Evolutionary conservation across 257 asterid species (phyloP).

Genomic region (Rhazya stricta): DNA sequence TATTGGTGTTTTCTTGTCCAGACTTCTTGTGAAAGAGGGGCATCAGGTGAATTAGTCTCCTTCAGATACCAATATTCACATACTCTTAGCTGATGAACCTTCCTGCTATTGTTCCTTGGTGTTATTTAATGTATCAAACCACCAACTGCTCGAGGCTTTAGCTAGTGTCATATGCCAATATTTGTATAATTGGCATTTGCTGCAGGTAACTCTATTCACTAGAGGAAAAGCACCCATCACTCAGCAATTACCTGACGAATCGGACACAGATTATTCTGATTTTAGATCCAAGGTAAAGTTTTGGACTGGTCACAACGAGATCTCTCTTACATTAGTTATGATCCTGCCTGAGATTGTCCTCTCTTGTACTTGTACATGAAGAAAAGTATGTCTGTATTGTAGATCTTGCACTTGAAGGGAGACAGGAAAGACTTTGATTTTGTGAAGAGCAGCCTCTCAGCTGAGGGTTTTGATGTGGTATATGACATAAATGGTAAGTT

Average conservation of each 20-base stretch:
- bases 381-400: not conserved
- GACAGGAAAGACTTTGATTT: slow-evolving; percentile 85
- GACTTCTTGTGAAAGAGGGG: slow-evolving; percentile 95
- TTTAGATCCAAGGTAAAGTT: slow-evolving; percentile 63
- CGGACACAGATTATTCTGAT: slow-evolving; percentile 66
- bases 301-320: not conserved
- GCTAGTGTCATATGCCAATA: not conserved
- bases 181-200: not conserved
- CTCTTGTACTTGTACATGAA: not conserved
- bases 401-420: slow-evolving; percentile 93
- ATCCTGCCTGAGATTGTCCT: not conserved
- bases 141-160: not conserved
- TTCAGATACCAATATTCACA: not conserved
- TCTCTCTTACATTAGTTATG: not conserved
- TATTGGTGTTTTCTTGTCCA: slow-evolving; percentile 82
- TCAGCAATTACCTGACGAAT: slow-evolving; percentile 86
- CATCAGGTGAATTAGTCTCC: slow-evolving; percentile 54
- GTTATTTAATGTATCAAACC: not conserved
- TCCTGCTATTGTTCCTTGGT: not conserved
- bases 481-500: slow-evolving; percentile 87
- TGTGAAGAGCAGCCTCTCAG: slow-evolving; percentile 85
- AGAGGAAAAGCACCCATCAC: slow-evolving; percentile 96
- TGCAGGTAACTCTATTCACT: slow-evolving; percentile 93
- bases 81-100: not conserved
- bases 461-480: slow-evolving; percentile 85